Conservation (phyloP, 805 yeast species). For the Kodamaea fukazawae region DNA sequence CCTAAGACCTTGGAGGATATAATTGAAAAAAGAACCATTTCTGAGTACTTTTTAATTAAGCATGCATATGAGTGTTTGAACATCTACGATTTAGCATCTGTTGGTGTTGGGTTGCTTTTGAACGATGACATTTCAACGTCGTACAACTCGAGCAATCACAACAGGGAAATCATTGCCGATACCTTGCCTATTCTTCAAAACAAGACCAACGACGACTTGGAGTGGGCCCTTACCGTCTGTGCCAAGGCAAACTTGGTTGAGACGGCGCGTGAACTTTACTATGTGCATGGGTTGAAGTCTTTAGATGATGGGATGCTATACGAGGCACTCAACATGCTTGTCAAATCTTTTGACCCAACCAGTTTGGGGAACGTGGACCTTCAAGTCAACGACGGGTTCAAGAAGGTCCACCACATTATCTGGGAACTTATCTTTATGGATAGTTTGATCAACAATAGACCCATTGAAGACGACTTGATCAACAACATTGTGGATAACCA, state of each 20-base stretch:
- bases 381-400: conserved; percentile 32
- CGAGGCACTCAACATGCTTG: conserved; percentile 64
- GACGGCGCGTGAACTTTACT: conserved; percentile 55
- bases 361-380: conserved; percentile 13
- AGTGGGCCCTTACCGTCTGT: conserved; percentile 74
- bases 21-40: conserved; percentile 33
- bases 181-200: conserved; percentile 60
- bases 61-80: conserved; percentile 55
- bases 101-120: conserved; percentile 63
- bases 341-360: conserved; percentile 54
- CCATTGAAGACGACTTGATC: conserved; percentile 55
- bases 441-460: conserved; percentile 49
- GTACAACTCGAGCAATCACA: conserved; percentile 33
- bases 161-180: conserved; percentile 46
- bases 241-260: conserved; percentile 61
- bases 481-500: conserved; percentile 44
- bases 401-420: conserved; percentile 46
- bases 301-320: conserved; percentile 53
- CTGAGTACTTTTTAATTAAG: conserved; percentile 54
- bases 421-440: conserved; percentile 66
- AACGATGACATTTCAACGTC: conserved; percentile 42
- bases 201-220: conserved; percentile 70
- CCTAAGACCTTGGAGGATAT: conserved; percentile 12
- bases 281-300: conserved; percentile 46
- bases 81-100: conserved; percentile 54